Conservation (phyloP, 257 asterid genomes). For the Echites panduratus region DNA sequence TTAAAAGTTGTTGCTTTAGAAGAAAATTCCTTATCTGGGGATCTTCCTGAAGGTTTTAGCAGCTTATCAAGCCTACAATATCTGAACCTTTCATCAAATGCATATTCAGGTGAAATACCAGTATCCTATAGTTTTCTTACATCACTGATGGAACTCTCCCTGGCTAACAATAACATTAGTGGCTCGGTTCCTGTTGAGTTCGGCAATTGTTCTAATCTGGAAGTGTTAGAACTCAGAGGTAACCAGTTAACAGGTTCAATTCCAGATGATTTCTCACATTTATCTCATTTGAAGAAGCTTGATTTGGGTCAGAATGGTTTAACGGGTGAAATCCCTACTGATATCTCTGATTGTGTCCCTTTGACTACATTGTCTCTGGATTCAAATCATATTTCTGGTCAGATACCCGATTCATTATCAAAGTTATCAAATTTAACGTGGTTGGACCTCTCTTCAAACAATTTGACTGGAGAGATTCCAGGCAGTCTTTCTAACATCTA, state of each 20-base stretch:
- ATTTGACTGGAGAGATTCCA: conserved; percentile 56
- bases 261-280: conserved; percentile 42
- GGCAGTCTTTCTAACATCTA: conserved; percentile 36
- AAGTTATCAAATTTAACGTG: conserved; percentile 36
- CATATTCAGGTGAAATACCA: conserved; percentile 57
- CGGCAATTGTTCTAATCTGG: conserved; percentile 55
- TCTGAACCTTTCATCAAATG: conserved; percentile 62
- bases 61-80: conserved; percentile 59
- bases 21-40: conserved; percentile 55
- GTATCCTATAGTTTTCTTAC: conserved; percentile 61
- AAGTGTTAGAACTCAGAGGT: conserved; percentile 44
- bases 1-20: conserved; percentile 54
- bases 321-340: conserved; percentile 50
- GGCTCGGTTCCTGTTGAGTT: conserved; percentile 56
- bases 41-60: conserved; percentile 80
- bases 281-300: conserved; percentile 51
- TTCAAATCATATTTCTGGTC: conserved; percentile 56
- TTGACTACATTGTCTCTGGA: conserved; percentile 42
- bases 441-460: conserved; percentile 53
- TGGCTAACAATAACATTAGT: conserved; percentile 40
- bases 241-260: conserved; percentile 42
- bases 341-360: conserved; percentile 54
- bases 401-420: conserved; percentile 45
- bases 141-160: conserved; percentile 48
- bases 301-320: conserved; percentile 60